Evolutionary conservation across 306 rosid species (phyloP).

Genomic region (Ormosia semicastrata): DNA sequence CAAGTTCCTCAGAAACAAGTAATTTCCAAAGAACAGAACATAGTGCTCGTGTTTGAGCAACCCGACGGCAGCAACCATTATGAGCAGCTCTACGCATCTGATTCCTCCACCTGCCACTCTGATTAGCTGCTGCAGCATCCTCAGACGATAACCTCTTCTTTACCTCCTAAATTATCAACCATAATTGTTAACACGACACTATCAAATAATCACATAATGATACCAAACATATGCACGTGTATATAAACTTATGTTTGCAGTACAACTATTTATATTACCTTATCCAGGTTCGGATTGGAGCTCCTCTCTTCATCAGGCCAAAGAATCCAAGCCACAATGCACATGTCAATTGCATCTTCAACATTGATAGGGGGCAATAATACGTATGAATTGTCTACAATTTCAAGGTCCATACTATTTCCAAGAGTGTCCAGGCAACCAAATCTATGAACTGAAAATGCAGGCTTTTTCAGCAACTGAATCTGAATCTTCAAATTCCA

Average conservation of each 20-base stretch:
- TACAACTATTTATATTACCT: constrained; percentile 54
- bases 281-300: constrained; percentile 83
- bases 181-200: constrained; percentile 17
- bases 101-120: constrained; percentile 90
- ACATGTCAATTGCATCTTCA: constrained; percentile 70
- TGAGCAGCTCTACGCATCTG: constrained; percentile 97
- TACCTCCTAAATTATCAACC: constrained; percentile 63
- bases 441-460: constrained; percentile 70
- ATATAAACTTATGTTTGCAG: not conserved
- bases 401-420: constrained; percentile 51
- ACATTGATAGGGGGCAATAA: constrained; percentile 58
- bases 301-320: constrained; percentile 99
- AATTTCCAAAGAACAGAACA: constrained; percentile 90
- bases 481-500: constrained; percentile 94
- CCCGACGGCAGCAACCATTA: constrained; percentile 96
- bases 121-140: constrained; percentile 79
- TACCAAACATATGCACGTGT: not conserved
- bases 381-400: constrained; percentile 58
- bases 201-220: not conserved
- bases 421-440: constrained; percentile 51
- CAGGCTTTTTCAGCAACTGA: constrained; percentile 79
- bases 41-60: constrained; percentile 83
- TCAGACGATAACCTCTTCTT: constrained; percentile 81
- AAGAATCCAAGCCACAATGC: constrained; percentile 83
- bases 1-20: constrained; percentile 79